These are phyloP conservation scores for Epichloe sibirici DNA, from an alignment of 2,329 filamentous ascomycete genomes.

Conservation along the genomic window DNA sequence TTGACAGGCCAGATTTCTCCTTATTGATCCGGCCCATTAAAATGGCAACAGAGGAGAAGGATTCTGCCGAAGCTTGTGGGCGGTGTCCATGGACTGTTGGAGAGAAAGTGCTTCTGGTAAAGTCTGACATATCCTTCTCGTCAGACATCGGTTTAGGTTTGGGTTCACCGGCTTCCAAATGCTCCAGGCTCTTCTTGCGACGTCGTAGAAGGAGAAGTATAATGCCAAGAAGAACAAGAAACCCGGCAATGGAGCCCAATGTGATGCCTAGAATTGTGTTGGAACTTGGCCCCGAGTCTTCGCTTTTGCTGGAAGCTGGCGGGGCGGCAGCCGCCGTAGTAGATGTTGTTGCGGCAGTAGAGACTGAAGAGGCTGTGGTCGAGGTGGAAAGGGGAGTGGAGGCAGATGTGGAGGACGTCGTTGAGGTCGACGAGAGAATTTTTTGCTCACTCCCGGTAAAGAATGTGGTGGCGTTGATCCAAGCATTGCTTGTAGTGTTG, in stretches of 20 bases:
- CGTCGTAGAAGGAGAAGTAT: conserved; percentile 48
- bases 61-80: conserved; percentile 39
- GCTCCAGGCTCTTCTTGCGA: conserved; percentile 41
- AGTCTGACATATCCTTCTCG: conserved; percentile 45
- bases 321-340: conserved; percentile 11
- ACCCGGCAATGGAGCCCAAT: conserved; percentile 67
- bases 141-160: conserved; percentile 32
- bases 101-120: conserved; percentile 30
- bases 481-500: conserved; percentile 60
- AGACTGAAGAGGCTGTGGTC: conserved; percentile 9
- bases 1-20: conserved; percentile 32
- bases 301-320: neutral
- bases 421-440: conserved; percentile 20
- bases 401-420: conserved; percentile 17
- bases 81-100: conserved; percentile 36
- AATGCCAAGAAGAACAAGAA: conserved; percentile 57
- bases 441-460: conserved; percentile 39
- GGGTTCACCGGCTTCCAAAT: conserved; percentile 30
- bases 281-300: conserved; percentile 22
- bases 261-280: conserved; percentile 65
- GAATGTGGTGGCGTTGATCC: conserved; percentile 58
- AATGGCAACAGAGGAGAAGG: conserved; percentile 52
- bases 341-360: conserved; percentile 11
- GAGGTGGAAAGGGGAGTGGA: conserved; percentile 10
- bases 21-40: conserved; percentile 49